These are phyloP conservation scores for Fusarium gaditjirri DNA, from an alignment of 2,329 filamentous ascomycete genomes.

Conservation along the genomic window DNA sequence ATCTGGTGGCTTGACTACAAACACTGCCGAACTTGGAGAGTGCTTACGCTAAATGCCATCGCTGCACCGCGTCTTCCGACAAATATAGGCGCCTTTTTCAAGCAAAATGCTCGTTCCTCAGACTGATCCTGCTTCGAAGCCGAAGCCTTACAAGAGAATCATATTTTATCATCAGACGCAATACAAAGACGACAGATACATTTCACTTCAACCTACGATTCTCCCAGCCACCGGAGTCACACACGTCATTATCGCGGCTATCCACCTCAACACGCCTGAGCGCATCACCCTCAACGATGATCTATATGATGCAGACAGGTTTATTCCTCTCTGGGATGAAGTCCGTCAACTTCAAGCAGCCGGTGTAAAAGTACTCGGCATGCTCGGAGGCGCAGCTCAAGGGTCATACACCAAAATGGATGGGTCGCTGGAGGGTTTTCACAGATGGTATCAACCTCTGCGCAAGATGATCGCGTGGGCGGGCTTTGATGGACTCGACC, in stretches of 20 bases:
- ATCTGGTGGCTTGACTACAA: neutral
- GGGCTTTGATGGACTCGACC: conserved; percentile 73
- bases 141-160: conserved; percentile 48
- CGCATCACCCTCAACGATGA: conserved; percentile 82
- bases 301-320: conserved; percentile 70
- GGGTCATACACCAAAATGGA: conserved; percentile 72
- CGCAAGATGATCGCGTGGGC: conserved; percentile 69
- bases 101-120: conserved; percentile 19
- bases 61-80: conserved; percentile 6
- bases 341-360: conserved; percentile 73
- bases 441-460: conserved; percentile 77
- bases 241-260: conserved; percentile 83
- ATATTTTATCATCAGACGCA: conserved; percentile 64
- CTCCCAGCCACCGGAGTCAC: conserved; percentile 63
- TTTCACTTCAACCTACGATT: conserved; percentile 62
- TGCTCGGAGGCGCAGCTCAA: conserved; percentile 84
- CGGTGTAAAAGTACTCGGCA: conserved; percentile 81
- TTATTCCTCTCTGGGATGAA: conserved; percentile 80
- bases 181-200: conserved; percentile 51
- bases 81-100: neutral
- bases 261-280: conserved; percentile 78
- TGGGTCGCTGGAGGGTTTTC: conserved; percentile 69
- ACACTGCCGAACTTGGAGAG: neutral
- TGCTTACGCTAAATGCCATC: neutral
- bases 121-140: neutral